Conservation (phyloP, 345 rosid genomes). For the Psidium friedrichsthalianum region DNA sequence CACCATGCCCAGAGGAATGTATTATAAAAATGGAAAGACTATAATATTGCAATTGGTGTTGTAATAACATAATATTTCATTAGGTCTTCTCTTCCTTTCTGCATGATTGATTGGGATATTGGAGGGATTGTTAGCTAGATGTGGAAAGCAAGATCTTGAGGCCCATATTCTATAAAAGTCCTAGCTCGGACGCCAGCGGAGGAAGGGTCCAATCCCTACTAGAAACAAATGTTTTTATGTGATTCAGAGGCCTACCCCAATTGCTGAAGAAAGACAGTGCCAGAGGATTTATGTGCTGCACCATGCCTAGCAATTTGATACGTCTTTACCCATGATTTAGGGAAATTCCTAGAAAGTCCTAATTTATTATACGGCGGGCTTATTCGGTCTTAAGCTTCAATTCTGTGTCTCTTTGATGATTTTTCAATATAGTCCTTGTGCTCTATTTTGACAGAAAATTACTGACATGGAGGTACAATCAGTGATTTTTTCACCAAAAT, state of each 20-base stretch:
- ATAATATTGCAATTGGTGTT: background rate
- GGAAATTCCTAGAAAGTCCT: background rate
- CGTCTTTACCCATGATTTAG: background rate
- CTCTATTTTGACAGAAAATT: background rate
- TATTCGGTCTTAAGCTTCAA: background rate
- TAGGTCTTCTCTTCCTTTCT: background rate
- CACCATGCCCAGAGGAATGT: background rate
- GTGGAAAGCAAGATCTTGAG: background rate
- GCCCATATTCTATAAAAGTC: background rate
- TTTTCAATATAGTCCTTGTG: background rate
- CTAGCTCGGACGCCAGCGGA: background rate
- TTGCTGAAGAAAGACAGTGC: background rate
- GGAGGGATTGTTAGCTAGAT: background rate
- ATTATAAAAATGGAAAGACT: background rate
- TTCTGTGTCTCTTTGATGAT: background rate
- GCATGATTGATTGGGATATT: background rate
- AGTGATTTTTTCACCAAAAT: background rate
- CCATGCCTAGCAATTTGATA: background rate
- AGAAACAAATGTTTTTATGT: background rate
- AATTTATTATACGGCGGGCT: background rate
- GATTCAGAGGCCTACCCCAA: background rate
- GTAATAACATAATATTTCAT: background rate
- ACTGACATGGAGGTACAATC: background rate
- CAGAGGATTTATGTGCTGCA: too few relatives aligned
- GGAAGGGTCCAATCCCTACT: background rate